Evolutionary conservation across 164 flowering plant species (phyloP).

Genomic region (Vitis rotundifolia): DNA sequence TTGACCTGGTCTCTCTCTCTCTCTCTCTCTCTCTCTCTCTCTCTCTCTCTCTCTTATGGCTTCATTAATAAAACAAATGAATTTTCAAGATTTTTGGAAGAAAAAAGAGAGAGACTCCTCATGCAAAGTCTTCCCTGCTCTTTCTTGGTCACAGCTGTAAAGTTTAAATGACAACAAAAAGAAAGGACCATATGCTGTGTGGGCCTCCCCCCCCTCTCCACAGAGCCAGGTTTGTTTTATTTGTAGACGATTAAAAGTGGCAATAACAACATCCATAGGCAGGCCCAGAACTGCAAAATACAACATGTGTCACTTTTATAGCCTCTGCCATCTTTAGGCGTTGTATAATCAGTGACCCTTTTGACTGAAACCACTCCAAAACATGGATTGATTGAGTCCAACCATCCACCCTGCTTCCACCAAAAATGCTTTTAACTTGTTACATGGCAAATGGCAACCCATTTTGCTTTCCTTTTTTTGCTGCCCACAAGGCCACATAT

Average conservation of each 20-base stretch:
- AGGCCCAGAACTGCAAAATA: neutral
- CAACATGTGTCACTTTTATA: neutral
- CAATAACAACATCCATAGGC: constrained; percentile 5
- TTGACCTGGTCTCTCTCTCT: constrained; percentile 21
- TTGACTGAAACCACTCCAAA: neutral
- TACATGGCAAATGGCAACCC: too few relatives aligned
- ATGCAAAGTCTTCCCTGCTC: neutral
- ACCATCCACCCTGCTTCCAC: neutral
- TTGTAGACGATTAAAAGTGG: constrained; percentile 6
- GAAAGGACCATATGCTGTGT: constrained; percentile 8
- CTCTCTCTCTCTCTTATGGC: constrained; percentile 7
- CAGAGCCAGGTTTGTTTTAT: constrained; percentile 1
- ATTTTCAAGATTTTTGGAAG: neutral
- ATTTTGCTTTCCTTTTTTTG: too few relatives aligned
- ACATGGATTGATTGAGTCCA: constrained; percentile 1
- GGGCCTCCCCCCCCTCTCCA: constrained; percentile 4
- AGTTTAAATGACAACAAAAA: constrained; percentile 17
- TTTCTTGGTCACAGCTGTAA: constrained; percentile 31
- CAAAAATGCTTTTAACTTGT: neutral
- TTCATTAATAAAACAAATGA: constrained; percentile 11
- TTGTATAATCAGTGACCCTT: constrained; percentile 10
- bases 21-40: neutral
- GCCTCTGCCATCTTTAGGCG: constrained; percentile 1
- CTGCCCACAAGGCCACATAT: too few relatives aligned
- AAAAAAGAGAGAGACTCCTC: neutral